phyloP scores from a whole-genome alignment of 805 yeast genomes.

The Danielozyma ontarioensis region DNA sequence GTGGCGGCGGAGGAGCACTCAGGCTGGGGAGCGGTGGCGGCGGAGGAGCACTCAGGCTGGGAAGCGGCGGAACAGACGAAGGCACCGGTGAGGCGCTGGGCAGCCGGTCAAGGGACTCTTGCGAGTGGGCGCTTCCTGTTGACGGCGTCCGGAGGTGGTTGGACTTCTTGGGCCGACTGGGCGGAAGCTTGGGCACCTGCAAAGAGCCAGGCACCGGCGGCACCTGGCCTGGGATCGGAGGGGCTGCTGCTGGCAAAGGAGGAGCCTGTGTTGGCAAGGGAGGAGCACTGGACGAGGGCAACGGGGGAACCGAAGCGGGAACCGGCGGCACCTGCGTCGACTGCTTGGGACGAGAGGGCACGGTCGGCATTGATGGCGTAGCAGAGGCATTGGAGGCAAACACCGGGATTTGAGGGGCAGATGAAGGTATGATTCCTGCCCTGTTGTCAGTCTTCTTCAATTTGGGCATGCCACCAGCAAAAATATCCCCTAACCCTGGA shows the following conservation, averaged over 20 bases:
- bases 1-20: slow-evolving; percentile 12
- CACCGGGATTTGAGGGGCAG: slow-evolving; percentile 36
- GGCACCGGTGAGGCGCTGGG: slow-evolving; percentile 6
- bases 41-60: slow-evolving; percentile 9
- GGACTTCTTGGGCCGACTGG: slow-evolving; percentile 36
- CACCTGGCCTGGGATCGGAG: slow-evolving; percentile 14
- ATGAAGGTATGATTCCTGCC: slow-evolving; percentile 27
- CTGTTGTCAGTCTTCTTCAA: slow-evolving; percentile 41
- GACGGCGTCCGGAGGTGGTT: slow-evolving; percentile 25
- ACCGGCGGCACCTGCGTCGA: slow-evolving; percentile 1
- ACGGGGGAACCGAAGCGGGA: slow-evolving; percentile 7
- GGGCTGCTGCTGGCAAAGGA: slow-evolving; percentile 16
- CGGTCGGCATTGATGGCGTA: slow-evolving; percentile 5
- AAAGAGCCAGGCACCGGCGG: slow-evolving; percentile 10
- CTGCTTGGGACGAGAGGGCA: not conserved
- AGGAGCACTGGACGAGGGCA: slow-evolving; percentile 5
- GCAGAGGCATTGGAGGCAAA: slow-evolving; percentile 2
- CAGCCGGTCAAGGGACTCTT: slow-evolving; percentile 4
- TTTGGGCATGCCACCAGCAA: slow-evolving; percentile 79
- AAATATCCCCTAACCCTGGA: slow-evolving; percentile 60
- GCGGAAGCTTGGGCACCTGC: slow-evolving; percentile 32
- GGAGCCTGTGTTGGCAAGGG: slow-evolving; percentile 9
- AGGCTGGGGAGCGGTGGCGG: slow-evolving; percentile 1
- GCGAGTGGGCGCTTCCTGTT: slow-evolving; percentile 13
- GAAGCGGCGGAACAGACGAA: slow-evolving; percentile 1